These are phyloP conservation scores for Aspergillus affinis DNA, from an alignment of 495 filamentous ascomycete species.

Conservation along the genomic window DNA sequence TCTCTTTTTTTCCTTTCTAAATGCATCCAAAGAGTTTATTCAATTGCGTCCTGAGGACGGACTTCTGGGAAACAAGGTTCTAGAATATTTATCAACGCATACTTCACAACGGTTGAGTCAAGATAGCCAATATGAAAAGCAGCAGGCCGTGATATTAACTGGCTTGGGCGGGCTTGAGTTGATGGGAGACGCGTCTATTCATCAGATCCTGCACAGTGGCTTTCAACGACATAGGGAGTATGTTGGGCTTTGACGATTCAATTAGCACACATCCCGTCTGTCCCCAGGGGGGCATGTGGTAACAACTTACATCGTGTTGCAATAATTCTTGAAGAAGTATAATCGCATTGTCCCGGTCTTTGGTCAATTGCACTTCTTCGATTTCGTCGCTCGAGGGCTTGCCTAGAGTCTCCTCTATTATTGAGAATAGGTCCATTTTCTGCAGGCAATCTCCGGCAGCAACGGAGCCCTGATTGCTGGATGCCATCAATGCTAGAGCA, in stretches of 20 bases:
- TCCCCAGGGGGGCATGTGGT: neutral
- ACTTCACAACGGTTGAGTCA: neutral
- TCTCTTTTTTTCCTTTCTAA: too few species aligned
- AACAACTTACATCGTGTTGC: constrained; percentile 44
- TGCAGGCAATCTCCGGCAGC: constrained; percentile 51
- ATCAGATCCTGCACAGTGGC: constrained; percentile 29
- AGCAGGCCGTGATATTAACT: neutral
- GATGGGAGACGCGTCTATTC: constrained; percentile 25
- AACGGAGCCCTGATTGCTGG: constrained; percentile 45
- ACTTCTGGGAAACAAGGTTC: too few species aligned
- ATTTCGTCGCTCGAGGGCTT: constrained; percentile 25
- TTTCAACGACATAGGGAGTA: constrained; percentile 29
- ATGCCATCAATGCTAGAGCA: constrained; percentile 69
- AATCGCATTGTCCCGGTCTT: constrained; percentile 64
- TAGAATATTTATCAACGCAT: neutral
- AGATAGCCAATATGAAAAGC: constrained; percentile 2
- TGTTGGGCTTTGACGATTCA: constrained; percentile 27
- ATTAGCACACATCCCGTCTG: neutral
- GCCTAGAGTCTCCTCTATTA: constrained; percentile 54
- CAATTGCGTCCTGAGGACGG: too few species aligned
- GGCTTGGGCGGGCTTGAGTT: constrained; percentile 15
- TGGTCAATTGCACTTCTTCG: constrained; percentile 31
- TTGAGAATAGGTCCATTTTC: constrained; percentile 42
- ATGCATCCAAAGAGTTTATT: too few species aligned
- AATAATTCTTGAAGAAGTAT: constrained; percentile 62